These are phyloP conservation scores for Aspergillus spinulosporus DNA, from an alignment of 2,329 filamentous ascomycete species.

Conservation along the genomic window DNA sequence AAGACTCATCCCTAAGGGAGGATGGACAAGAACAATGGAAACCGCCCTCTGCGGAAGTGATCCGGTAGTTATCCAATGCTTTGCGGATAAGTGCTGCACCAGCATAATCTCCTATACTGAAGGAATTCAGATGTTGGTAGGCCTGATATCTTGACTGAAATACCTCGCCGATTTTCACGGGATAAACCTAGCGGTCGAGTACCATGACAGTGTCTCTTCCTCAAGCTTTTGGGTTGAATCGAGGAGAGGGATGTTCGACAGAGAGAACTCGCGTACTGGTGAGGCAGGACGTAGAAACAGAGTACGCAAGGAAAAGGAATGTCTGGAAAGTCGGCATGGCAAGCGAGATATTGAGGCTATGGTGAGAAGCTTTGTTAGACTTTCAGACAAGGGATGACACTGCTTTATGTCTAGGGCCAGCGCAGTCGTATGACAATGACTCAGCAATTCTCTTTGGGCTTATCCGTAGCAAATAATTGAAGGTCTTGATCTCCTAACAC, in stretches of 20 bases:
- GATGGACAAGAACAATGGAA: conserved; percentile 1
- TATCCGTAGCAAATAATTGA: too few relatives aligned
- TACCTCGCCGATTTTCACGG: conserved; percentile 41
- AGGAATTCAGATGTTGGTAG: not conserved
- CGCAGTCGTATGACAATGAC: too few relatives aligned
- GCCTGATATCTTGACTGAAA: conserved; percentile 34
- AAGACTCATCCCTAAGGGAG: not conserved
- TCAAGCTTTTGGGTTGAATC: not conserved
- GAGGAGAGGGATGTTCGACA: not conserved
- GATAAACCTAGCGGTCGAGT: conserved; percentile 39
- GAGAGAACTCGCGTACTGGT: too few relatives aligned
- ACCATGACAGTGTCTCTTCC: conserved; percentile 37
- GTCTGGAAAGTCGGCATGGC: too few relatives aligned
- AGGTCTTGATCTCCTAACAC: too few relatives aligned
- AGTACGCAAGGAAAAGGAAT: too few relatives aligned
- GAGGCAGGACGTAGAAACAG: too few relatives aligned
- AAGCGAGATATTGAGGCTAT: too few relatives aligned
- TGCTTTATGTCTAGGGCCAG: too few relatives aligned
- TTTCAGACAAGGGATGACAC: too few relatives aligned
- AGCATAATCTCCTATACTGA: not conserved
- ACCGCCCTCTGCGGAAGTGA: not conserved
- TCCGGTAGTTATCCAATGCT: not conserved
- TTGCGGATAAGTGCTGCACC: not conserved
- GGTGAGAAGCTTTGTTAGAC: too few relatives aligned
- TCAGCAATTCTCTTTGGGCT: too few relatives aligned